Conservation (phyloP, 495 filamentous ascomycete genomes). For the Penicillium simplicissimum region DNA sequence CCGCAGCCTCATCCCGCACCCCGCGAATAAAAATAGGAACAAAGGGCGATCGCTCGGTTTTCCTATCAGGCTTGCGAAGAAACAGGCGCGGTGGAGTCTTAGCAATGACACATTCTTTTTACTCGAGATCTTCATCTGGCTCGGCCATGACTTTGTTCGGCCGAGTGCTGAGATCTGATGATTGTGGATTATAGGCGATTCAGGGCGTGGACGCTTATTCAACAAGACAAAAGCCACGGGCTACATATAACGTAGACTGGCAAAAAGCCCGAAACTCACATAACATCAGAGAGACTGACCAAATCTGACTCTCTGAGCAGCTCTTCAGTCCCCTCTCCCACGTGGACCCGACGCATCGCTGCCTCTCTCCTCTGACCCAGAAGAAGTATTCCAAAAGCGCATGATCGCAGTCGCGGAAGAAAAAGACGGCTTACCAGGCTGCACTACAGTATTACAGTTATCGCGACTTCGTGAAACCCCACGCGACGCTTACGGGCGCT, state of each 20-base stretch:
- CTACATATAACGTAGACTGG: no score
- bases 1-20: constrained; percentile 16
- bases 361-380: not conserved
- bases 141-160: not conserved
- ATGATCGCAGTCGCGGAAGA: not conserved
- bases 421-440: not conserved
- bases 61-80: constrained; percentile 13
- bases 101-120: constrained; percentile 13
- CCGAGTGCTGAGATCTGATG: not conserved
- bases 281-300: no score
- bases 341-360: not conserved
- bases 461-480: not conserved
- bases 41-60: constrained; percentile 7
- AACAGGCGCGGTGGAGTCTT: not conserved
- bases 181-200: not conserved
- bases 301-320: not conserved
- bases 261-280: no score
- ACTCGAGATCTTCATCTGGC: constrained; percentile 11
- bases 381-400: not conserved
- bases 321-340: not conserved
- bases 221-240: no score
- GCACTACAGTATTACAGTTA: not conserved
- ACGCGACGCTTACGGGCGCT: not conserved
- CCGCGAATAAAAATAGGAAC: constrained; percentile 14
- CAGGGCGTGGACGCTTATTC: no score